Conservation (phyloP, 148 eudicot species). For the Talinum fruticosum region DNA sequence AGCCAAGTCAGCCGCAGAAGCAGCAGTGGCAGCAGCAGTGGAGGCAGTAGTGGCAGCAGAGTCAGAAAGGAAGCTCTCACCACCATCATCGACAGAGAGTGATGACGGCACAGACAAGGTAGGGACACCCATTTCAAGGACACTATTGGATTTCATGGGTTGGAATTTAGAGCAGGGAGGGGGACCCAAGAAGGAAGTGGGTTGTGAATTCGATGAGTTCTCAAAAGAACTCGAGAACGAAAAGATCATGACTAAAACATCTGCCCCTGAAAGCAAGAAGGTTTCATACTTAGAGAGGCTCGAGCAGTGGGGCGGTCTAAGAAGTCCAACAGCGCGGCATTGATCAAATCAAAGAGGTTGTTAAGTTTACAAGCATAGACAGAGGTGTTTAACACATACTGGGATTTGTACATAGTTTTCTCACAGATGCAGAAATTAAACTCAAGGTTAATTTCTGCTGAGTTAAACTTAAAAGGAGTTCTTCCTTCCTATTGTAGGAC, state of each 20-base stretch:
- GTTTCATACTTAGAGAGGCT: slow-evolving; percentile 57
- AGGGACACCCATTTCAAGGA: slow-evolving; percentile 51
- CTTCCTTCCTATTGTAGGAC: slow-evolving; percentile 45
- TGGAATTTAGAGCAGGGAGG: slow-evolving; percentile 58
- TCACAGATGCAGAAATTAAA: slow-evolving; percentile 10
- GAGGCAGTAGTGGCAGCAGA: not conserved
- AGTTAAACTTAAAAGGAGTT: slow-evolving; percentile 12
- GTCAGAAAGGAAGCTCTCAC: slow-evolving; percentile 21
- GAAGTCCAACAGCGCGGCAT: slow-evolving; percentile 69
- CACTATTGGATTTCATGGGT: slow-evolving; percentile 73
- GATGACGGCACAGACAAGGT: slow-evolving; percentile 13
- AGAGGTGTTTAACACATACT: slow-evolving; percentile 10
- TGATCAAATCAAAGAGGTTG: slow-evolving; percentile 18
- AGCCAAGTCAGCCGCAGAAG: slow-evolving; percentile 33
- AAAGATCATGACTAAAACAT: slow-evolving; percentile 16
- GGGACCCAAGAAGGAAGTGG: slow-evolving; percentile 26
- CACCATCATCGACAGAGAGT: slow-evolving; percentile 12
- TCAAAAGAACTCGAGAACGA: slow-evolving; percentile 27
- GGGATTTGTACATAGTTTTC: slow-evolving; percentile 34
- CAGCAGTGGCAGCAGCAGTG: slow-evolving; percentile 10
- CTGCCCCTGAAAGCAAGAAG: slow-evolving; percentile 38
- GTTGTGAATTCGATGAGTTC: slow-evolving; percentile 25
- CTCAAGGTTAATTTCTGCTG: too few relatives aligned
- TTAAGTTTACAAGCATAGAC: slow-evolving; percentile 11
- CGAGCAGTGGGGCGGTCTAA: slow-evolving; percentile 51